Evolutionary conservation across 352 stramenopile species (phyloP).

Genomic region (Phytopythium delawarense): DNA sequence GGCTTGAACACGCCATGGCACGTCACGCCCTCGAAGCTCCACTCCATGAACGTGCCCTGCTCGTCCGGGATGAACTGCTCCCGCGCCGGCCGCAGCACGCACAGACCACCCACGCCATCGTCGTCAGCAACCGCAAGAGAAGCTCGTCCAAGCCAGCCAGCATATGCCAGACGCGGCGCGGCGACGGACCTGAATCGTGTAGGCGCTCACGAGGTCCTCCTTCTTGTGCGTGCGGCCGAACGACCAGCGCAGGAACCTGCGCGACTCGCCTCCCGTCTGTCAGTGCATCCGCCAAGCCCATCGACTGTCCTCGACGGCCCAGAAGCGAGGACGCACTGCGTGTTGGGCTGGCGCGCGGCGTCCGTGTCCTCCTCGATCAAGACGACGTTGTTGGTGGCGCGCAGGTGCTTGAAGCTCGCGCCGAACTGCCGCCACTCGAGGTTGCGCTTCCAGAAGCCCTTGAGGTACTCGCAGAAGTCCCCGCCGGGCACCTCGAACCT

Average conservation of each 20-base stretch:
- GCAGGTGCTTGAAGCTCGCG: slow-evolving; percentile 69
- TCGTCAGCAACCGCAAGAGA: neutral
- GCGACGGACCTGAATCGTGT: slow-evolving; percentile 64
- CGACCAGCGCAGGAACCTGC: slow-evolving; percentile 77
- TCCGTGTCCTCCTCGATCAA: slow-evolving; percentile 72
- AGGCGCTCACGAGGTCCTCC: slow-evolving; percentile 66
- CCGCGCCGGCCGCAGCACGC: neutral
- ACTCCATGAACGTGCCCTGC: slow-evolving; percentile 81
- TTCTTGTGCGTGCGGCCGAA: slow-evolving; percentile 69
- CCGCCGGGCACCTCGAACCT: slow-evolving; percentile 57
- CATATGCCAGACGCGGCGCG: too few species aligned
- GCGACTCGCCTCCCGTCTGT: too few species aligned
- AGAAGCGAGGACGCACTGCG: slow-evolving; percentile 30
- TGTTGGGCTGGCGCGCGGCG: slow-evolving; percentile 68
- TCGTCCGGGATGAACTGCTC: slow-evolving; percentile 73
- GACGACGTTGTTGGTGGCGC: slow-evolving; percentile 80
- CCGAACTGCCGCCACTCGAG: slow-evolving; percentile 80
- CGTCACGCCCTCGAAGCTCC: slow-evolving; percentile 81
- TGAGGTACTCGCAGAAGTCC: slow-evolving; percentile 68
- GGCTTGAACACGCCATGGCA: slow-evolving; percentile 83
- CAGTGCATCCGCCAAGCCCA: neutral
- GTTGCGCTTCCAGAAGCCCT: slow-evolving; percentile 82
- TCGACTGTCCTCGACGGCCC: neutral
- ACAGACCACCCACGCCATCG: slow-evolving; percentile 1
- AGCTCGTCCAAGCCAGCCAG: too few species aligned